phyloP scores from a whole-genome alignment of 768 basidiomycete genomes.

The Chalciporus piperatus region DNA sequence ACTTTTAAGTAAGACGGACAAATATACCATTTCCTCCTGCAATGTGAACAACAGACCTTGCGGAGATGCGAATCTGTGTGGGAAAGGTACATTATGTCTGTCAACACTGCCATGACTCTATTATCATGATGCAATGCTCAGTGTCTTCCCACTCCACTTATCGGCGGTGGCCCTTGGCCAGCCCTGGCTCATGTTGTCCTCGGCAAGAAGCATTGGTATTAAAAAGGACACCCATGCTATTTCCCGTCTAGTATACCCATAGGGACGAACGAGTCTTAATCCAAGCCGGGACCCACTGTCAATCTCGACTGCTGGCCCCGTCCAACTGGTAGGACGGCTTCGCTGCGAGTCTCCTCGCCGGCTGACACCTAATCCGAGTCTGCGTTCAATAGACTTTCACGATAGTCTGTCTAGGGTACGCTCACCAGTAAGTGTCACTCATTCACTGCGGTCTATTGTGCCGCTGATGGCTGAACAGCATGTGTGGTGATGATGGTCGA shows the following conservation, averaged over 20 bases:
- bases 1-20: no score
- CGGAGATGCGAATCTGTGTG: no score
- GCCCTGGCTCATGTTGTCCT: constrained; percentile 8
- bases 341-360: background rate
- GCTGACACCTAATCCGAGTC: background rate
- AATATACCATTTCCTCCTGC: no score
- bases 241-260: constrained; percentile 1
- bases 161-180: background rate
- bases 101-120: no score
- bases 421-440: background rate
- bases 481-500: background rate
- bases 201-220: constrained; percentile 10
- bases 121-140: background rate
- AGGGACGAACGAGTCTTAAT: constrained; percentile 3
- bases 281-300: no score
- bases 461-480: background rate
- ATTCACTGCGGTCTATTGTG: constrained; percentile 1
- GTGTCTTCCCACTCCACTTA: constrained; percentile 7
- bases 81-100: no score
- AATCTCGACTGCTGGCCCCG: background rate
- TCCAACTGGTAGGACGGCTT: background rate
- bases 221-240: constrained; percentile 7
- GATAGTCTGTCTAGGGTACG: background rate
- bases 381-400: background rate
- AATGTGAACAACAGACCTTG: no score